Base-by-base conservation (phyloP, 495 filamentous ascomycete genomes). In the Trichoderma erinaceum region DNA sequence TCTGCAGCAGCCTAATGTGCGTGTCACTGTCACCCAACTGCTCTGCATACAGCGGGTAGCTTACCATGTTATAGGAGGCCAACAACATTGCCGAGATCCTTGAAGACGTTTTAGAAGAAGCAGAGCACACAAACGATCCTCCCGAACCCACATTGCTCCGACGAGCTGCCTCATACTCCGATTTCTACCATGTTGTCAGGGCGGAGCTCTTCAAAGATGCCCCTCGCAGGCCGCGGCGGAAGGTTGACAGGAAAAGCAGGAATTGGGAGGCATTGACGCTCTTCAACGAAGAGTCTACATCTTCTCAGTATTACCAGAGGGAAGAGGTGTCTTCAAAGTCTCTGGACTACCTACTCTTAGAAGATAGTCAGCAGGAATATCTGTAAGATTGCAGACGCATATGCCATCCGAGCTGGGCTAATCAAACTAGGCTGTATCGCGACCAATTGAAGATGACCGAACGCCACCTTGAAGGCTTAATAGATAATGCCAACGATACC, bases 281-380 rank as follows among this genome's bases (percentile, higher is more conserved):
- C 8, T 70, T 61, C 56, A 29, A 41, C 15, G 65, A 66, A n/a
- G 50, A 70, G 12, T 32, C 56, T 25, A 72, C 71, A 8, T 75
- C 78, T 15, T 82, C 91, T 58, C 77, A 89, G 5, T 84, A 86
- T 16, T 73, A 83, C 65, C 88, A 67, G 44, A 86, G 87, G 70
- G 77, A 86, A 71, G 81, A 79, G 10, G 74, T 71, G 72, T 80
- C 86, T 70, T 81, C 78, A 10, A 75, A 91, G 18, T 27, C 41
- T 8, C 65, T 66, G 67, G 87, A 88, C 73, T 82, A 83, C 35
- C 85, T 85, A 67, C 77, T 98, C 71, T 80, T 94, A 66, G 86
- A 92, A 71, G 85, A 91, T 63, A 94, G 90, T 78, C 90, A 93
- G 72, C 89, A 90, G 68, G 88, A 95, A 73, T 97, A 96, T 76